Conservation (phyloP, 495 filamentous ascomycete species). For the Letharia columbiana region DNA sequence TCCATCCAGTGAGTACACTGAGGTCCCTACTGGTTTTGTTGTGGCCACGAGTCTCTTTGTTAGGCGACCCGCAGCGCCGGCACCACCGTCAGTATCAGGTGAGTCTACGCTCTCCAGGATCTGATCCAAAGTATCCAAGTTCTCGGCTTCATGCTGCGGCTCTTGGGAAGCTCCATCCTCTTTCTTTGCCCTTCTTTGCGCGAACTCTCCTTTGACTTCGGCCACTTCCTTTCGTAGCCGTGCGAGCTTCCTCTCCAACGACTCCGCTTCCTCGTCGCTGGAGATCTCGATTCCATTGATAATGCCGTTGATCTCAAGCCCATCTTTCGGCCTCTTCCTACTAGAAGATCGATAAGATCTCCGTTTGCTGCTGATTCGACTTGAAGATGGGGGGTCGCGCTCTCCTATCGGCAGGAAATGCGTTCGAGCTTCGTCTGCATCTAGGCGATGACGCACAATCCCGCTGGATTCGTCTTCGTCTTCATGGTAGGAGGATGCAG, state of each 20-base stretch:
- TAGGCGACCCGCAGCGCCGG: conserved; percentile 27
- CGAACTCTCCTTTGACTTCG: conserved; percentile 63
- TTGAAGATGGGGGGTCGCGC: conserved; percentile 69
- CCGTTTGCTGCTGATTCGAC: conserved; percentile 66
- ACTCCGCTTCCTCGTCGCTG: conserved; percentile 59
- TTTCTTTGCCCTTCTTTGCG: conserved; percentile 36
- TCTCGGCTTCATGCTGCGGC: conserved; percentile 35
- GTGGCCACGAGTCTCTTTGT: conserved; percentile 25
- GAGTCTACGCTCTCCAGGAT: conserved; percentile 49
- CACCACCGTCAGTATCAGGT: conserved; percentile 33
- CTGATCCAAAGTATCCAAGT: conserved; percentile 53
- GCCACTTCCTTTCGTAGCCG: conserved; percentile 69
- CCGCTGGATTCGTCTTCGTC: conserved; percentile 52
- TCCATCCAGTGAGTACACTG: conserved; percentile 19
- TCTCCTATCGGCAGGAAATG: conserved; percentile 70
- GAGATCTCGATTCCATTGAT: conserved; percentile 57
- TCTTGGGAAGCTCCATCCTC: conserved; percentile 25
- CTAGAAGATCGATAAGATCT: conserved; percentile 70
- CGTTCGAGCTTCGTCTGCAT: conserved; percentile 67
- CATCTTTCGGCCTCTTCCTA: conserved; percentile 52
- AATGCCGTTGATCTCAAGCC: conserved; percentile 33
- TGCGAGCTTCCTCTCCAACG: conserved; percentile 65
- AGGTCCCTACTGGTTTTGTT: conserved; percentile 21
- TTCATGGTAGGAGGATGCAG: conserved; percentile 38
- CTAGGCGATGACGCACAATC: conserved; percentile 65